Base-by-base conservation (phyloP, 2,329 filamentous ascomycete species). In the Dactylellina leptospora region DNA sequence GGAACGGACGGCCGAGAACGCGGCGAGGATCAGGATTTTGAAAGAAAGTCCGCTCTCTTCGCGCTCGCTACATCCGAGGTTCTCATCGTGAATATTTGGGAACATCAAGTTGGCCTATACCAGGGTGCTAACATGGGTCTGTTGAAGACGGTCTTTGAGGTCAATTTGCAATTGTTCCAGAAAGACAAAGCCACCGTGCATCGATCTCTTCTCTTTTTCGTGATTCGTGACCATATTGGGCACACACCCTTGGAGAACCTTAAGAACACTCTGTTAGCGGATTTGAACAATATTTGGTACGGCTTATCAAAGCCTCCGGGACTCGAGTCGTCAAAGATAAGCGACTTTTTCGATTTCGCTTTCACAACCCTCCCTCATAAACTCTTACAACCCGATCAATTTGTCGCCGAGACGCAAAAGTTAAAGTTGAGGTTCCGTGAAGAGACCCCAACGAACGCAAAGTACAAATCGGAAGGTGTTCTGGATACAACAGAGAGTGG, bases 51-150 rank as follows among this genome's bases (percentile, higher is more conserved):
- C 80, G 95, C 95, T 22, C 85, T 99, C 18, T 99, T 99, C 81
- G 95, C 95, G 55, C 85, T 99, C 77, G 95, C 95, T 53, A 99
- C 95, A 16, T 97, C 93, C 80, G 95, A 99, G 82, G 93, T 99
- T 56, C 85, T 99, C 63, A 96, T 99, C 78, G 90, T 99, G 81
- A 99, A 99, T 79, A 96, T 99, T 76, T 99, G 95, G 95, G 95
- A 99, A 81, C 93, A 97, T 80, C 95, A 99, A 81, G 95, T 99
- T 74, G 95, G 95, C 50, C 81, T 99, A 80, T 99, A 99, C 79
- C 93, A 99, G 82, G 95, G 95, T 64, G 95, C 95, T 77, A 99
- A 99, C 80, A 99, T 99, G 95, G 95, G 95, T 6, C 82, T 99
- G 77, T 84, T 99, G 78, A 99, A 99, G 85, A 99, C 96, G 0